Evolutionary conservation across 2,329 filamentous ascomycete species (phyloP), one percentile per base, ranked within the genome.

Genomic region (Pyrenochaeta sp.): DNA sequence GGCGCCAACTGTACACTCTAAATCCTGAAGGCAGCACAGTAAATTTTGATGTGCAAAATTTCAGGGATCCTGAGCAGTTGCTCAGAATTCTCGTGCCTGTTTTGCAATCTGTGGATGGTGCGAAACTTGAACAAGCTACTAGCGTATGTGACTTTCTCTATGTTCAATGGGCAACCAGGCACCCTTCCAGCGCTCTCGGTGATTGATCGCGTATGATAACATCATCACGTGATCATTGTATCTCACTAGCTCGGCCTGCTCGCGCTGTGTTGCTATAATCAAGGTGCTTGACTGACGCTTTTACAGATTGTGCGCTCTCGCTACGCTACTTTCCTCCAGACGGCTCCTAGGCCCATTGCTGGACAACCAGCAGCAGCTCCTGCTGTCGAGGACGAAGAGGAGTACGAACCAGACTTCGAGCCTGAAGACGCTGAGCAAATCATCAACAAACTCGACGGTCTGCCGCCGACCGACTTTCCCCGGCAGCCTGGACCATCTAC

Each of bases 381-480:
- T 14, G 75, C 74, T 2, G 86, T 84, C 21, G 87, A 90, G 3
- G 92, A 96, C 36, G 93, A 97, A 17, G 92, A 96, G 61, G 91
- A 97, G 65, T 97, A 97, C 69, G 94, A 97, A 67, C 93, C 94
- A 0, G 90, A 96, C 68, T 92, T 92, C 63, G 87, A 89, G 54
- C 84, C 89, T 7, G 91, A 96, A 73, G 87, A 91, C 61, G 86
- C 86, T 1, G 90, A 92, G 67, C 90, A 94, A 68, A 87, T 91
- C 29, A 77, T 89, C 43, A 91, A 94, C 74, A 90, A 90, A 70
- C 81, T 92, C 12, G 90, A 94, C 69, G 85, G 85, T 56, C 82
- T 87, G 4, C 83, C 88, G n/a, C 79, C 86, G 3, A 82, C 84
- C 40, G 82, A 84, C 36, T 72, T 82, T 4, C 74, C 82, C 21